Percentiles rank a stretch among this genome's conserved stretches.
phyloP scores from a whole-genome alignment of 352 stramenopile genomes.

The Peronospora destructor region DNA sequence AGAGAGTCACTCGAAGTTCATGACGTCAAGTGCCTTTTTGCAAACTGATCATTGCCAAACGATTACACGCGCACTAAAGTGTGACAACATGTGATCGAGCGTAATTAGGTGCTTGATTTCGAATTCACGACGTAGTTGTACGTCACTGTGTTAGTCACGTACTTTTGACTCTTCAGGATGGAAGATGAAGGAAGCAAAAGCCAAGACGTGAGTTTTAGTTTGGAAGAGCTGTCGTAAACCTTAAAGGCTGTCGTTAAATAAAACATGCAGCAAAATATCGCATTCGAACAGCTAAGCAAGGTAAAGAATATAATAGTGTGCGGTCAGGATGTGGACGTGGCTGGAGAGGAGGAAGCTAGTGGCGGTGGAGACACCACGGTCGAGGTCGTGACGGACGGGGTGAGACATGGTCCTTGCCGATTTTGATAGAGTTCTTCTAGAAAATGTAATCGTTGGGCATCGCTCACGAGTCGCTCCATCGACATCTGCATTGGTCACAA shows the following conservation, averaged over 20 bases:
- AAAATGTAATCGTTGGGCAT: constrained; percentile 67
- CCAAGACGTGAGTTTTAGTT: constrained; percentile 1
- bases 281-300: constrained; percentile 22
- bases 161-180: too few species aligned
- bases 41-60: too few species aligned
- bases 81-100: too few species aligned
- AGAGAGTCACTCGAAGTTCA: neutral
- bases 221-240: neutral
- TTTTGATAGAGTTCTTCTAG: constrained; percentile 56
- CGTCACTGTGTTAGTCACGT: too few species aligned
- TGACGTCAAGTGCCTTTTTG: neutral
- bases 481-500: constrained; percentile 44
- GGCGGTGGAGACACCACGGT: constrained; percentile 15
- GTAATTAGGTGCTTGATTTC: too few species aligned
- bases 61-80: too few species aligned
- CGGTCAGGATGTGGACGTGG: constrained; percentile 29
- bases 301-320: constrained; percentile 26
- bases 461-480: constrained; percentile 68
- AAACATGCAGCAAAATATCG: constrained; percentile 31
- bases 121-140: too few species aligned
- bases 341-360: constrained; percentile 19
- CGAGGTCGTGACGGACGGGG: constrained; percentile 12
- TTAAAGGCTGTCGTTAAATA: constrained; percentile 30
- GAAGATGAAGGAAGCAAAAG: neutral
- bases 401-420: constrained; percentile 10